Evolutionary conservation across 2,329 filamentous ascomycete species (phyloP), one percentile per base, ranked within the genome.

Genomic region (Lachnellula hyalina): DNA sequence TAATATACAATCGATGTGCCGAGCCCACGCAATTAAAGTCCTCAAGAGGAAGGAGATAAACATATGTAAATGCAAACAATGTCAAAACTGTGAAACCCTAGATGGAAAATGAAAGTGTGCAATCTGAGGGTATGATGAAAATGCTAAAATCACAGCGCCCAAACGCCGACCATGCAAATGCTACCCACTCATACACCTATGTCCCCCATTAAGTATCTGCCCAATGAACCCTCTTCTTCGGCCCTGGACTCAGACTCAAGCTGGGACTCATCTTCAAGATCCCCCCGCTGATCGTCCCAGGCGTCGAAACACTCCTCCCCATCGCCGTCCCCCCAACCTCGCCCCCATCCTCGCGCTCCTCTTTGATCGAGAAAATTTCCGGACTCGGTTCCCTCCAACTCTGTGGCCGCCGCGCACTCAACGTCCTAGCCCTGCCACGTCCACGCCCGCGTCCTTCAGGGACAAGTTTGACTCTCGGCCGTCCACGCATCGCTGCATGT

Each of bases 211-310:
- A 67, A 28, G 62, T 41, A 12, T 44, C 25, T 7, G 62, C 64
- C 65, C 66, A 68, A 55, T 68, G 65, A 45, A 68, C 65, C 47
- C 57, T 63, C 62, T 68, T 68, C 63, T 67, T 68, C 42, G 53
- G 45, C 51, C 63, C 67, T 48, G 51, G 42, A 38, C 55, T 21
- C 21, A 40, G 54, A 8, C 34, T 45, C 15, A 42, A 32, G 4
- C 21, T 46, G 9, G 46, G 25, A 23, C 36, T 62, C 32, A 51
- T 51, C 23, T 41, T 54, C 50, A 44, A 47, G 36, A 53, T 57
- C 41, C 36, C 40, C 19, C 21, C 51, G 9, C 28, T 32, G 11
- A 32, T 32, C 28, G 9, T 11, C 28, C 28, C 28, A 38, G 61
- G 61, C 23, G 58, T 62, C 2, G 54, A 54, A n/a, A 56, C 51